phyloP scores from a whole-genome alignment of 495 filamentous ascomycete species.

The Aspergillus sclerotioniger region DNA sequence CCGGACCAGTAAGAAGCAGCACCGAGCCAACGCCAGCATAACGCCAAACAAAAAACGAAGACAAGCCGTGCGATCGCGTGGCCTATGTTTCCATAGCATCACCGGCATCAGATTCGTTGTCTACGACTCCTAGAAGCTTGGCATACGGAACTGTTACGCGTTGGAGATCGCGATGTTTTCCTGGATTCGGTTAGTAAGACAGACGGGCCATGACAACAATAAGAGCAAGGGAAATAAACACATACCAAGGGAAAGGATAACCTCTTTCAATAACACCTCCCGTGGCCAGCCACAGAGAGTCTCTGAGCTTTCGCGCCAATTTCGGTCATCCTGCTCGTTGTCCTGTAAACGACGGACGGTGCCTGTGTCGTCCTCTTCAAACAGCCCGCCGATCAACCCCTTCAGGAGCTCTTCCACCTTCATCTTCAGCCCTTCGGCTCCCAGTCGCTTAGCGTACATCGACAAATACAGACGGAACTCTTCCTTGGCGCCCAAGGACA shows the following conservation, averaged over 20 bases:
- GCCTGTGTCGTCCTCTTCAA: slow-evolving; percentile 48
- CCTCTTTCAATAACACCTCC: slow-evolving; percentile 79
- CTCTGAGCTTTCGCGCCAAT: slow-evolving; percentile 49
- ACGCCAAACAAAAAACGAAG: slow-evolving; percentile 17
- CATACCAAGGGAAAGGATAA: slow-evolving; percentile 89
- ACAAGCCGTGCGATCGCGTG: background rate
- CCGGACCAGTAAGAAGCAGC: background rate
- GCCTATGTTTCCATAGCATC: slow-evolving; percentile 56
- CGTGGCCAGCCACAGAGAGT: slow-evolving; percentile 84
- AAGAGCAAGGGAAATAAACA: slow-evolving; percentile 12
- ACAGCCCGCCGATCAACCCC: slow-evolving; percentile 70
- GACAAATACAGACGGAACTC: slow-evolving; percentile 88
- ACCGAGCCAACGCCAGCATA: slow-evolving; percentile 9
- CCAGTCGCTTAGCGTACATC: slow-evolving; percentile 95
- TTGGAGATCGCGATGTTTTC: slow-evolving; percentile 91
- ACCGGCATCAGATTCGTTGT: slow-evolving; percentile 38
- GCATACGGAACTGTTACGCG: slow-evolving; percentile 89
- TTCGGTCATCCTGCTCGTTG: slow-evolving; percentile 58
- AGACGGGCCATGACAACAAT: slow-evolving; percentile 30
- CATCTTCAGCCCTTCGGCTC: slow-evolving; percentile 76
- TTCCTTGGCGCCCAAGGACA: slow-evolving; percentile 79
- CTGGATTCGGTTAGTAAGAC: slow-evolving; percentile 41
- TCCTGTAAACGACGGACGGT: slow-evolving; percentile 43
- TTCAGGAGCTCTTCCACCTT: slow-evolving; percentile 93
- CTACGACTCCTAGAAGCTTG: slow-evolving; percentile 63